Percentiles rank a stretch among this genome's conserved stretches.
phyloP scores from a whole-genome alignment of 306 rosid genomes.

The Inga oerstediana region DNA sequence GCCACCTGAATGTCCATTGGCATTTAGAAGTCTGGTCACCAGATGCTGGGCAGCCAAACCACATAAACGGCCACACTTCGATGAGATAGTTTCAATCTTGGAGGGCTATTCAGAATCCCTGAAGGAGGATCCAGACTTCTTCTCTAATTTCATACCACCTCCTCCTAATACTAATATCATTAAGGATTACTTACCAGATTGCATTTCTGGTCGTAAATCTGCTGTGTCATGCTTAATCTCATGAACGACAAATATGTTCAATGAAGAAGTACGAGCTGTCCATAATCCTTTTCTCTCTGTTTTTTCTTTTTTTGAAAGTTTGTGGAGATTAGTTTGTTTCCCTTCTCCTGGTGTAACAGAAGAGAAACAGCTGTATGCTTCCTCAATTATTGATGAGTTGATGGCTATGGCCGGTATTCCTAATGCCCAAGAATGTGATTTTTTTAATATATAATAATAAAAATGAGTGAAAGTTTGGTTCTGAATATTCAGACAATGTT shows the following conservation, averaged over 20 bases:
- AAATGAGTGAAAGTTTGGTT: neutral
- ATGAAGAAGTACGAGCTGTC: slow-evolving; percentile 19
- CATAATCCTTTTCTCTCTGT: neutral
- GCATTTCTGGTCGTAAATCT: slow-evolving; percentile 45
- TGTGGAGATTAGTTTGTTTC: neutral
- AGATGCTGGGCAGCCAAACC: slow-evolving; percentile 89
- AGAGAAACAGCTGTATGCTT: slow-evolving; percentile 3
- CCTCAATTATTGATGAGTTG: slow-evolving; percentile 6
- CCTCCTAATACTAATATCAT: slow-evolving; percentile 17
- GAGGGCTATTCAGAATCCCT: slow-evolving; percentile 58
- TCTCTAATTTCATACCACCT: slow-evolving; percentile 54
- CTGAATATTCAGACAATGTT: neutral
- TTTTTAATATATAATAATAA: neutral
- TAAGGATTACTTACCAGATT: slow-evolving; percentile 59
- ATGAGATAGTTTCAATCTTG: slow-evolving; percentile 71
- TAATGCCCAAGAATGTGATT: neutral
- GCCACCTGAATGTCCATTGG: slow-evolving; percentile 79
- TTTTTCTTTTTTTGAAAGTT: neutral
- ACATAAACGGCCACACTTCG: slow-evolving; percentile 76
- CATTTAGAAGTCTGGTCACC: slow-evolving; percentile 67
- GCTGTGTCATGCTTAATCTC: slow-evolving; percentile 40
- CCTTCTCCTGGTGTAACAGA: neutral
- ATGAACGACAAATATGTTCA: slow-evolving; percentile 34
- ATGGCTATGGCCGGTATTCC: neutral
- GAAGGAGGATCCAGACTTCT: slow-evolving; percentile 68